Evolutionary conservation across 2,329 filamentous ascomycete genomes (phyloP), one percentile per base, ranked within the genome.

Genomic region (Cyphellophora attinorum): DNA sequence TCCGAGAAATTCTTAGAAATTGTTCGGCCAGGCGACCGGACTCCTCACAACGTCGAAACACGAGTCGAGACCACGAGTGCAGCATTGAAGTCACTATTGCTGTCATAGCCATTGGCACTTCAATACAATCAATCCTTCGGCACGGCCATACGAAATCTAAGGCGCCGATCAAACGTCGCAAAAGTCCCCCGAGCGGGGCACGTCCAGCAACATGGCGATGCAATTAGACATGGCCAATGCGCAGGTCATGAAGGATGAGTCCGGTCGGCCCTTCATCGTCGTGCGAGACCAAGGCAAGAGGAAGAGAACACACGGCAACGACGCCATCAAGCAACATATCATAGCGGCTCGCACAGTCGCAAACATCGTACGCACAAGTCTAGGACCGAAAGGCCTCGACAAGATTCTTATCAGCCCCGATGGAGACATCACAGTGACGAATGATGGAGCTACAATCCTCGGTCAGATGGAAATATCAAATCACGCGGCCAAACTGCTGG

Each of bases 361-460:
- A 50, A 93, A 86, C 65, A 91, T 98, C 52, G 85, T 98, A 64
- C 95, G 93, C 72, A 91, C 85, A 42, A 98, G 93, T 47, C 73
- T 98, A 52, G 91, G 91, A 33, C 91, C 91, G 35, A 82, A 91
- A 51, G 91, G 91, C 45, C 79, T 98, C 56, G 91, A 98, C 71
- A 98, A 98, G 71, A 98, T 98, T 57, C 76, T 98, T 51, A 98
- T 98, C 53, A 98, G 91, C 33, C 84, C 91, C 42, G 91, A 98
- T 59, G 91, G 91, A 60, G 91, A 98, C 64, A 98, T 98, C 60
- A 98, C 91, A 43, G 86, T 98, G 44, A 98, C 91, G 50, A 98
- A 98, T 68, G 91, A 98, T 66, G 91, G 91, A 54, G 93, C 93
- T 36, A 98, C 91, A 29, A 98, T 98, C 53, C 71, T 98, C 49